These are phyloP conservation scores for Setaria italica DNA, from an alignment of 202 grass and related monocot genomes.

Conservation along the genomic window DNA sequence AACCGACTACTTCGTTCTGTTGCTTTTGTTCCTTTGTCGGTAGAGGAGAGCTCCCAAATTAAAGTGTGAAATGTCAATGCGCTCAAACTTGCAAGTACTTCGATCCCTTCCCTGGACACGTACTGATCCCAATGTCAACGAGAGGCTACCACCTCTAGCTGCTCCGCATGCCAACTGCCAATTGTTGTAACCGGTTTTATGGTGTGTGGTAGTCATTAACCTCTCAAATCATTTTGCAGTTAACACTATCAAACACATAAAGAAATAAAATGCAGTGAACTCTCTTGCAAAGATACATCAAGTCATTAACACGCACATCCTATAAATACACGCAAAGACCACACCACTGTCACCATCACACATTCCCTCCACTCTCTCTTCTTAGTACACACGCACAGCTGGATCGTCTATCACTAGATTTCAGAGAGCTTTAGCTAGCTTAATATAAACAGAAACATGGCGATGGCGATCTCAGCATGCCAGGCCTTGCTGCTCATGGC, in stretches of 20 bases:
- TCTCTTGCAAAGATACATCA: neutral
- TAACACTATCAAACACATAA: neutral
- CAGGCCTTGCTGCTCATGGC: slow-evolving; percentile 8
- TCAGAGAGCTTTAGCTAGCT: neutral
- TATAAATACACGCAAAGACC: slow-evolving; percentile 3
- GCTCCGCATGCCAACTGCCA: neutral
- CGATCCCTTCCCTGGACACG: too few relatives aligned
- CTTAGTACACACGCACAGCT: neutral
- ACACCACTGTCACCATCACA: neutral
- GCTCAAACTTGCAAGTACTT: neutral
- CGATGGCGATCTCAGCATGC: neutral
- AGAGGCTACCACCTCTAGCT: too few relatives aligned
- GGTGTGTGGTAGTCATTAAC: neutral
- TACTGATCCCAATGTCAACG: neutral
- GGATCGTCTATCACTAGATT: neutral
- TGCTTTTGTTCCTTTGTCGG: neutral
- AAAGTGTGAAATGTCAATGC: slow-evolving; percentile 16
- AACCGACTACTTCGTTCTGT: neutral
- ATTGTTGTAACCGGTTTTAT: slow-evolving; percentile 12
- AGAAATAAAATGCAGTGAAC: neutral
- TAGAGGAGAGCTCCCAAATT: neutral
- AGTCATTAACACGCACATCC: neutral
- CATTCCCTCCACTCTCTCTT: neutral
- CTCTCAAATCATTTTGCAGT: neutral
- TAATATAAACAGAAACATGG: neutral